Evolutionary conservation across 1,139 yeast species (phyloP).

Genomic region (Kodamaea sp.): DNA sequence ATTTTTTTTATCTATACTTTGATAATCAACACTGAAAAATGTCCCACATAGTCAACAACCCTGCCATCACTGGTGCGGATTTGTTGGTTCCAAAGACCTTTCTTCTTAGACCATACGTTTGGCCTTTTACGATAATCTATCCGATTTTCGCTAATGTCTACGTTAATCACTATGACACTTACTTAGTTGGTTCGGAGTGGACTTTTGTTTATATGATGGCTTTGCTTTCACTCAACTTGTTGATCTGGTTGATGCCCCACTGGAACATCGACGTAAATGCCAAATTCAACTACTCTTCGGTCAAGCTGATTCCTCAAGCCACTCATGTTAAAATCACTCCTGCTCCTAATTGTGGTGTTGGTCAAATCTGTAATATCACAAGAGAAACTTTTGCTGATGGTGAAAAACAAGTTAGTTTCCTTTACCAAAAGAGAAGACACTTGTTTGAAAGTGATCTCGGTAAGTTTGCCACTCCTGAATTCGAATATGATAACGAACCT

Average conservation of each 20-base stretch:
- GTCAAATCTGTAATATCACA: slow-evolving; percentile 68
- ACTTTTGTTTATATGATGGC: slow-evolving; percentile 83
- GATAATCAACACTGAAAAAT: slow-evolving; percentile 14
- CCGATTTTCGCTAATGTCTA: slow-evolving; percentile 73
- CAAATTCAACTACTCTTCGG: slow-evolving; percentile 61
- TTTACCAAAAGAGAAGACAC: slow-evolving; percentile 91
- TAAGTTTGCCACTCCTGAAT: slow-evolving; percentile 77
- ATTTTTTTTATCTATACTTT: no score
- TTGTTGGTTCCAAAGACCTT: slow-evolving; percentile 68
- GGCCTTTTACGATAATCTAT: slow-evolving; percentile 79
- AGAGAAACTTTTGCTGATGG: slow-evolving; percentile 60
- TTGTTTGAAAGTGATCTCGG: slow-evolving; percentile 54
- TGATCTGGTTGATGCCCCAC: slow-evolving; percentile 88
- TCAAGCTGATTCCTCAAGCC: slow-evolving; percentile 57
- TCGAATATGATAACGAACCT: slow-evolving; percentile 64
- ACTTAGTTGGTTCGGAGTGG: slow-evolving; percentile 80
- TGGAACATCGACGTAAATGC: slow-evolving; percentile 81
- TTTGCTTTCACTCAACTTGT: slow-evolving; percentile 65
- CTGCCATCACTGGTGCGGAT: slow-evolving; percentile 60
- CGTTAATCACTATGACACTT: slow-evolving; percentile 65
- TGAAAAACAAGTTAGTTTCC: slow-evolving; percentile 64
- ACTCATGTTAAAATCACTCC: slow-evolving; percentile 73
- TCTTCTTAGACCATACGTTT: slow-evolving; percentile 68
- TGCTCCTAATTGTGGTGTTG: slow-evolving; percentile 79
- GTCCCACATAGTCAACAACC: slow-evolving; percentile 48